Percentiles rank a stretch among this genome's conserved stretches.
Evolutionary conservation across 75 land plant genomes (phyloP).

Genomic region (Picea glauca): DNA sequence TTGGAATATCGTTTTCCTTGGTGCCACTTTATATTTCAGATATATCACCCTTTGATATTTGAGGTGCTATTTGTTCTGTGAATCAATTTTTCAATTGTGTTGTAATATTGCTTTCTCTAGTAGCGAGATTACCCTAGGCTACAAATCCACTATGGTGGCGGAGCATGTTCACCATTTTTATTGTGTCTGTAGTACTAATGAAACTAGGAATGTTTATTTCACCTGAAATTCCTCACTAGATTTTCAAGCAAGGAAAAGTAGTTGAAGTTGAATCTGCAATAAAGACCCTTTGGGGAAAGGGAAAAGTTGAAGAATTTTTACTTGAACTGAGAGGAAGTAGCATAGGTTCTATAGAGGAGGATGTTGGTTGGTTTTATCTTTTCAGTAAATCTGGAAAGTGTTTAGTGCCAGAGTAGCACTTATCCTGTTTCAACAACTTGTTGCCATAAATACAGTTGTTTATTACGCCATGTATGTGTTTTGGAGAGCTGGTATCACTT

Average conservation of each 20-base stretch:
- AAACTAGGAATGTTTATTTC: conserved; percentile 84
- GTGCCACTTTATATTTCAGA: conserved; percentile 28
- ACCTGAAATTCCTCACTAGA: conserved; percentile 66
- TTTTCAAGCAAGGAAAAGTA: no score
- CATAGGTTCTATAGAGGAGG: conserved; percentile 34
- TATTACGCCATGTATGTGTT: conserved; percentile 94
- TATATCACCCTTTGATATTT: conserved; percentile 97
- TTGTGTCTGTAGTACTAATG: conserved; percentile 77
- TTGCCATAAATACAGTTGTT: conserved; percentile 96
- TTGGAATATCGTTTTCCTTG: conserved; percentile 91
- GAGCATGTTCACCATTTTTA: conserved; percentile 45
- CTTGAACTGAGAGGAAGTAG: conserved; percentile 49
- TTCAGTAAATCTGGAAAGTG: conserved; percentile 85
- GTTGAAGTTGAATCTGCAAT: conserved; percentile 68
- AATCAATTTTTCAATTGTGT: conserved; percentile 93
- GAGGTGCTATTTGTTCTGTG: conserved; percentile 92
- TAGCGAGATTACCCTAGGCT: conserved; percentile 93
- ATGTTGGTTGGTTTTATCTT: conserved; percentile 89
- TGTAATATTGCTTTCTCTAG: conserved; percentile 88
- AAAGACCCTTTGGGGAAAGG: conserved; percentile 75
- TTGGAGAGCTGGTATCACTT: conserved; percentile 89
- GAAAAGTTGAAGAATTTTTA: conserved; percentile 72
- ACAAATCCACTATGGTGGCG: conserved; percentile 52
- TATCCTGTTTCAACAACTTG: conserved; percentile 91
- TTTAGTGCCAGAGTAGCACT: conserved; percentile 89